Evolutionary conservation across 768 basidiomycete species (phyloP), one percentile per base, ranked within the genome.

Genomic region (Boletus coccyginus): DNA sequence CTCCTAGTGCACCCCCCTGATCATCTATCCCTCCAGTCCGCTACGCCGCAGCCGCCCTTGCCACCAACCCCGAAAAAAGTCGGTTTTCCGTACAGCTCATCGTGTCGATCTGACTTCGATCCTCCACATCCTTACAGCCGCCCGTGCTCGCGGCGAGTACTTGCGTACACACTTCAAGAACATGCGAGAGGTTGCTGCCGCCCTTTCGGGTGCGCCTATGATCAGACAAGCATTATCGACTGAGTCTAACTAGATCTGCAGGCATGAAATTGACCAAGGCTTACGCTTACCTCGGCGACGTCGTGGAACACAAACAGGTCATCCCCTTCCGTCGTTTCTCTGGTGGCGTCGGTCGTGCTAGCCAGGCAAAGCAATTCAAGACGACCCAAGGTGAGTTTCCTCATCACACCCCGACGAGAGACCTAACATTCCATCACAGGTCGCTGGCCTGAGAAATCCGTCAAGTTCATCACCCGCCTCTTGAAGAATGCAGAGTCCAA

Each of bases 101-200:
- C 13, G 0, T 10, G 24, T 48, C 38, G 46, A 62, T 63, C 51
- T 63, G 41, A 64, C 50, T 29, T 14, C 36, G 44, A 50, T 40
- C 27, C 27, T 27, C 6, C 27, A 27, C 45, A 47, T 55, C 58
- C 61, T 47, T 72, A 39, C 73, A 96, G 93, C 91, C 74, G 87
- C 95, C 69, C 89, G 85, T 70, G 90, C 95, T 57, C 90, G 90
- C 69, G 94, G 94, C 68, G 94, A 96, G 80, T 94, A 98, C 83
- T 86, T 97, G 71, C 92, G 95, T 68, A 98, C 97, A 46, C 96
- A 98, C 81, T 99, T 97, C 87, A 99, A 99, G 89, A 99, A 98
- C 85, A 98, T 97, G 93, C 88, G 92, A 61, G 97, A 99, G 78
- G 97, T 98, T 54, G 95, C 92, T 50, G 96, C 96, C 62, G 94